Conservation (phyloP, 352 stramenopile genomes). For the Chrysophaeum taylorii region DNA sequence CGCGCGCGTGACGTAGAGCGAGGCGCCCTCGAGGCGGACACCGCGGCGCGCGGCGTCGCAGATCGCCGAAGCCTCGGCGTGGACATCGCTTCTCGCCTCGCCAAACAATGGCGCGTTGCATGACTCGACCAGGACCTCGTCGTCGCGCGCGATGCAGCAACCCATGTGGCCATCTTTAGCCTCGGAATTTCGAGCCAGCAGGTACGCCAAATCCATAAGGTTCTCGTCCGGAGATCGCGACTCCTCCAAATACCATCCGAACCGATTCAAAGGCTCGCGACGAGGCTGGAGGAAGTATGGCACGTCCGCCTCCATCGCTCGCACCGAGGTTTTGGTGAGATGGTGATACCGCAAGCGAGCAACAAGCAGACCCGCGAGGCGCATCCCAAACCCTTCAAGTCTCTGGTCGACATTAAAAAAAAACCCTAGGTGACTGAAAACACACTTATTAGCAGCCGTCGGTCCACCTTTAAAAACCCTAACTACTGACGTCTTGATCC, state of each 20-base stretch:
- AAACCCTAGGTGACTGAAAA: no score
- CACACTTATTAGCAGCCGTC: no score
- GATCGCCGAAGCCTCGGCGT: constrained; percentile 4
- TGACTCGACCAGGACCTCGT: background rate
- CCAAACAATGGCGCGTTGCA: background rate
- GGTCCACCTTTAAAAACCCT: no score
- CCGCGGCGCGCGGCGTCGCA: background rate
- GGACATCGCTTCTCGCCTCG: background rate
- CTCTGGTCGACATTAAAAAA: no score
- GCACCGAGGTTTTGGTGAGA: no score
- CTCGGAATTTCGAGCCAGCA: background rate
- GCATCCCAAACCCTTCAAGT: no score
- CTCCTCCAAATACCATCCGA: background rate
- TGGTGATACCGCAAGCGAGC: no score
- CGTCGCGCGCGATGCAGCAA: background rate
- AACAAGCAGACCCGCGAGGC: no score
- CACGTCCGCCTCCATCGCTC: no score
- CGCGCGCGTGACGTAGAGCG: constrained; percentile 1
- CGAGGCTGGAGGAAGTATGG: no score
- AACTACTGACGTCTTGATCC: no score
- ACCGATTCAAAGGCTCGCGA: background rate
- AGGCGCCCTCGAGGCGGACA: background rate
- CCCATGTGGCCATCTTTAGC: constrained; percentile 15
- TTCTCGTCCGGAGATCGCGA: constrained; percentile 1
- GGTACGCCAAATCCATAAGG: constrained; percentile 4